Percentiles rank a stretch among this genome's conserved stretches.
phyloP scores from a whole-genome alignment of 169 alveolate genomes.

The Plasmodium relictum region DNA sequence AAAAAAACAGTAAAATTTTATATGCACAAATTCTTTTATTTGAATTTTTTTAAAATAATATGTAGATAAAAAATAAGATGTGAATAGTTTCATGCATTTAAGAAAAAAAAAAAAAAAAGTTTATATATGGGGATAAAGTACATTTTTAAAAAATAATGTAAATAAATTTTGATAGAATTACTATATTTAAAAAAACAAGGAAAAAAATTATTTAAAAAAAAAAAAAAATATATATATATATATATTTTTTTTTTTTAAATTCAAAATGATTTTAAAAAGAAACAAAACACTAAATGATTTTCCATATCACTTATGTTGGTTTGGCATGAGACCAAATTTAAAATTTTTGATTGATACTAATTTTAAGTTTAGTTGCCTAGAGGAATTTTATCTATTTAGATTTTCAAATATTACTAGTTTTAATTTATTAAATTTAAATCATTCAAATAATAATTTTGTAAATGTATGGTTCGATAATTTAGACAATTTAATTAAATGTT shows the following conservation, averaged over 20 bases:
- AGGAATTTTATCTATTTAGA: conserved; percentile 69
- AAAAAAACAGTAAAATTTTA: too few relatives aligned
- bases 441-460: conserved; percentile 50
- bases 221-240: neutral
- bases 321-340: conserved; percentile 63
- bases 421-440: conserved; percentile 67
- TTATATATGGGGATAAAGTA: too few relatives aligned
- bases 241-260: neutral
- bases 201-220: too few relatives aligned
- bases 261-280: conserved; percentile 68
- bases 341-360: conserved; percentile 22
- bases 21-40: too few relatives aligned
- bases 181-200: too few relatives aligned
- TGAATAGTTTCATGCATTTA: too few relatives aligned
- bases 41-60: too few relatives aligned
- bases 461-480: conserved; percentile 66
- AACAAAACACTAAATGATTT: conserved; percentile 68
- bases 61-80: too few relatives aligned
- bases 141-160: too few relatives aligned
- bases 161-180: too few relatives aligned
- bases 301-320: conserved; percentile 72
- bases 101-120: too few relatives aligned
- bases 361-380: conserved; percentile 51
- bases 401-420: conserved; percentile 69
- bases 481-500: conserved; percentile 72